Conservation (phyloP, 1,284 basidiomycete genomes). For the Melampsora larici-populina region DNA sequence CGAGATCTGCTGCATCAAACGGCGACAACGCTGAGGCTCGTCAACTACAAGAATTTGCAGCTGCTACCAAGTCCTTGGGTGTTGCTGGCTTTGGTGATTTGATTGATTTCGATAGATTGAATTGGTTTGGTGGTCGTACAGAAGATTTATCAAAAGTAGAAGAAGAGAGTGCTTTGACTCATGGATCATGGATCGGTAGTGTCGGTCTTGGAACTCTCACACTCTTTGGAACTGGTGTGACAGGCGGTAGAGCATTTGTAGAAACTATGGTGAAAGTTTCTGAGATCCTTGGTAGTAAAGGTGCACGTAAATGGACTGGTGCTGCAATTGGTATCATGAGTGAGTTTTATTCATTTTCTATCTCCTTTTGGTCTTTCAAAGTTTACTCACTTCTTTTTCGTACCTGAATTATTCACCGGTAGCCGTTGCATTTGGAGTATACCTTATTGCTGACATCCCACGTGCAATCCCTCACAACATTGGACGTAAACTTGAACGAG, state of each 20-base stretch:
- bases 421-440: slow-evolving; percentile 71
- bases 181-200: slow-evolving; percentile 9
- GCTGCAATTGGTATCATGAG: slow-evolving; percentile 72
- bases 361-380: too few species aligned
- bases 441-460: slow-evolving; percentile 84
- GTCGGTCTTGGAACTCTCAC: slow-evolving; percentile 68
- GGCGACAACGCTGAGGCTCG: not conserved
- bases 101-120: slow-evolving; percentile 30
- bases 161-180: not conserved
- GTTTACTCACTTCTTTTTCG: not conserved
- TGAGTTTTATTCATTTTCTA: slow-evolving; percentile 41
- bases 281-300: slow-evolving; percentile 78
- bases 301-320: slow-evolving; percentile 78
- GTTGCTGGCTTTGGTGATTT: slow-evolving; percentile 18
- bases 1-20: not conserved
- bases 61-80: slow-evolving; percentile 15
- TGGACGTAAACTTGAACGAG: slow-evolving; percentile 62
- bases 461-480: slow-evolving; percentile 86
- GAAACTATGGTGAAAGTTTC: slow-evolving; percentile 70
- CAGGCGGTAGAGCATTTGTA: slow-evolving; percentile 65
- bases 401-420: slow-evolving; percentile 10
- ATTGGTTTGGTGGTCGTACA: slow-evolving; percentile 13
- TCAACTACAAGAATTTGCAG: too few species aligned
- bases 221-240: slow-evolving; percentile 73
- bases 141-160: slow-evolving; percentile 17